Conservation (phyloP, 1,284 basidiomycete genomes). For the Hymenochaete sp. region DNA sequence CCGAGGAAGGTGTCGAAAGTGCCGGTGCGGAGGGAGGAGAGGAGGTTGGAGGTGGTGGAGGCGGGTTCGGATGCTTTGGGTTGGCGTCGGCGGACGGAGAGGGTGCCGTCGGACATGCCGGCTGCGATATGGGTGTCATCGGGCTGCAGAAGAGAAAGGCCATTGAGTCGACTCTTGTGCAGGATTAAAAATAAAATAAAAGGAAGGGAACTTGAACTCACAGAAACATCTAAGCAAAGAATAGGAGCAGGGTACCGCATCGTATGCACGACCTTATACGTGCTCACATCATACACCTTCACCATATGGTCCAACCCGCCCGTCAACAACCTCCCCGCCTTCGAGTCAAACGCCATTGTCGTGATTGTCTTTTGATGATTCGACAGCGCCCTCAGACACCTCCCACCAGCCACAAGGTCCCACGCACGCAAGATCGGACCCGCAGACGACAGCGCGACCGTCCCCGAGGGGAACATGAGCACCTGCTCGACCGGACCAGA, state of each 20-base stretch:
- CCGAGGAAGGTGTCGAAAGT: constrained; percentile 71
- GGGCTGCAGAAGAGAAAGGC: constrained; percentile 47
- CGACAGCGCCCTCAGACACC: constrained; percentile 80
- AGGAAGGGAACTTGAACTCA: constrained; percentile 32
- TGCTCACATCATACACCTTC: constrained; percentile 94
- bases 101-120: constrained; percentile 94
- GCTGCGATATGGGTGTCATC: constrained; percentile 95
- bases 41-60: constrained; percentile 34
- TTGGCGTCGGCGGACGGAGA: constrained; percentile 81
- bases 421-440: constrained; percentile 93
- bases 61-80: constrained; percentile 59
- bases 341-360: constrained; percentile 72
- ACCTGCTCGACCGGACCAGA: constrained; percentile 84
- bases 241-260: constrained; percentile 97
- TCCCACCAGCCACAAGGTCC: constrained; percentile 91
- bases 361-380: constrained; percentile 99
- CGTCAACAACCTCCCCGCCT: constrained; percentile 73
- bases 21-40: constrained; percentile 45
- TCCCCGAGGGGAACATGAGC: constrained; percentile 87
- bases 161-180: background rate
- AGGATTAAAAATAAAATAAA: constrained; percentile 1
- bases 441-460: constrained; percentile 77
- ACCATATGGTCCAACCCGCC: constrained; percentile 95
- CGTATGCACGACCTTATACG: constrained; percentile 94
- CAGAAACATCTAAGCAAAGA: constrained; percentile 85